Evolutionary conservation across 2,329 filamentous ascomycete species (phyloP), one percentile per base, ranked within the genome.

Genomic region (Magnaporthiopsis incrustans): DNA sequence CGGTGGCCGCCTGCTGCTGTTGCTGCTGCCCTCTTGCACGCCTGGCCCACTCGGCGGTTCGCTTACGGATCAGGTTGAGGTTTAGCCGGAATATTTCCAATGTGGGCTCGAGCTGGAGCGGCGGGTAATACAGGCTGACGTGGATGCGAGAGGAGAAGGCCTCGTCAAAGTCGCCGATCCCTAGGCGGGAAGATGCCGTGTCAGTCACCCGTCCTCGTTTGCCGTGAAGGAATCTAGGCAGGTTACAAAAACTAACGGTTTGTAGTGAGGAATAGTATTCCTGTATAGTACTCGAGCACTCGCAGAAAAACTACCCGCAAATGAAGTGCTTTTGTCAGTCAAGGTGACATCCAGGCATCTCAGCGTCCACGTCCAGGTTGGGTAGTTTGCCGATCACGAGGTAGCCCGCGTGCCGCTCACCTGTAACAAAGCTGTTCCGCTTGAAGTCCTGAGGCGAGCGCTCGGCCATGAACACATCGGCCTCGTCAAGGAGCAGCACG

Each of bases 341-440:
- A 30, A 30, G 30, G 30, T 5, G 30, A 30, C 30, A 5, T 30
- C 30, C 7, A 30, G 30, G 30, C 30, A 30, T 6, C 30, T 4
- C 30, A 30, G 30, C 30, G 30, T 30, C 30, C 30, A 30, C 30
- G 30, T 30, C 30, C 30, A 30, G 30, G 4, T 30, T 3, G 30
- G 4, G 30, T 30, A 4, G 30, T 30, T 30, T 4, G 30, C 30
- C 30, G 30, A 6, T 6, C 4, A 30, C 30, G 30, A 30, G 4
- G 30, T 30, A 30, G 30, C 30, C 2, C 30, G 30, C 30, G 4
- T 6, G 30, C 7, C 30, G 30, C 30, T 30, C 10, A 65, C 67
- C 67, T 26, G 73, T 71, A 0, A 76, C 73, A 5, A 76, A 64
- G 4, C 67, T 68, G 33, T 77, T 77, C 2, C 74, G 67, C 38